Conservation (phyloP, 345 rosid species). For the Geranium rotundifolium region DNA sequence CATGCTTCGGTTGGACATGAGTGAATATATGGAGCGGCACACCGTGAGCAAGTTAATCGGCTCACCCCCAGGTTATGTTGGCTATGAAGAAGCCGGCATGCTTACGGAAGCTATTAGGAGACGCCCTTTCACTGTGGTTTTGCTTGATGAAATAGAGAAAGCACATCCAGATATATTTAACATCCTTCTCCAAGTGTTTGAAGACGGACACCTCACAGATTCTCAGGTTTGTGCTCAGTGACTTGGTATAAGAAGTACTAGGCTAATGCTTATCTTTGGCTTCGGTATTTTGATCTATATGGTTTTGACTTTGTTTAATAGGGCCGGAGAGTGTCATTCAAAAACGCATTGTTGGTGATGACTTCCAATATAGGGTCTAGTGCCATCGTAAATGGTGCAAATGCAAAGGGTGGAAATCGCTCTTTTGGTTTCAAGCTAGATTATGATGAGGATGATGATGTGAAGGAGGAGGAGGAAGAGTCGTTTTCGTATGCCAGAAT, state of each 20-base stretch:
- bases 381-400: conserved; percentile 24
- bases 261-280: no score
- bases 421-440: conserved; percentile 49
- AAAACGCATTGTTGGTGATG: conserved; percentile 87
- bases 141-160: conserved; percentile 84
- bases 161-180: conserved; percentile 97
- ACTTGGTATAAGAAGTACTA: no score
- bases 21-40: conserved; percentile 99
- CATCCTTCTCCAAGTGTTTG: conserved; percentile 91
- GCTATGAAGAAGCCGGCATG: conserved; percentile 85
- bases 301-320: conserved; percentile 6
- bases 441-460: conserved; percentile 15
- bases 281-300: no score
- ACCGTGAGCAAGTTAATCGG: conserved; percentile 93
- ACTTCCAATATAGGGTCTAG: conserved; percentile 88
- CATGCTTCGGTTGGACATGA: conserved; percentile 96
- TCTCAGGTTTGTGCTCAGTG: conserved; percentile 55
- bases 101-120: conserved; percentile 95
- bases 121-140: conserved; percentile 73
- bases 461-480: conserved; percentile 10
- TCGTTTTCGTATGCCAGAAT: conserved; percentile 59
- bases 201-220: conserved; percentile 97
- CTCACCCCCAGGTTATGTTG: conserved; percentile 92
- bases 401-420: conserved; percentile 69
- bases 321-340: conserved; percentile 94